Base-by-base conservation (phyloP, 768 basidiomycete genomes). In the Suillus placidus region DNA sequence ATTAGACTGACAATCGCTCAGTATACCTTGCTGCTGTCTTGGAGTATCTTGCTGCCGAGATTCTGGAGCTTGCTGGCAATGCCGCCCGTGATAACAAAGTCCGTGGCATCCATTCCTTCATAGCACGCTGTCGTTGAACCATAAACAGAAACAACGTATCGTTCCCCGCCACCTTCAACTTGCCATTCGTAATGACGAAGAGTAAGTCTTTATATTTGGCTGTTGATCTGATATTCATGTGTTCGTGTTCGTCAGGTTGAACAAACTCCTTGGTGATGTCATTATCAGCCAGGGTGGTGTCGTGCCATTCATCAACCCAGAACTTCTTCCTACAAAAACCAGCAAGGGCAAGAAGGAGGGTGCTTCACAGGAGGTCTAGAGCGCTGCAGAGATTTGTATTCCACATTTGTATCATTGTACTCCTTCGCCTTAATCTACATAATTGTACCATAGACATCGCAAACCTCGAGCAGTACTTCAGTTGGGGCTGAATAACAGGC, bases 1-100 rank as follows among this genome's bases (percentile, higher is more conserved):
- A 18, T 4, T 4, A 9, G n/a, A 20, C 63, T 67, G 6, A 74
- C 40, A 7, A 20, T 7, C 35, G 1, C 18, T 23, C 64, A 89
- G 93, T 93, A 60, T 94, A 93, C 78, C 86, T 93, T 65, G 88
- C 92, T 65, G 91, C 91, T 61, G 93, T 94, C 63, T 84, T 95
- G 34, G 94, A 95, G 78, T 95, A 95, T 77, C 85, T 95, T 43
- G 85, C 88, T 7, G 94, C 93, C 35, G 94, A 95, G 78, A 88
- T 95, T 72, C 85, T 94, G 61, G 93, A 95, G 77, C 82, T 94
- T 54, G 92, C 93, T 62, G 93, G 93, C 6, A 88, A 87, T 71
- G 86, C 88, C 42, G 91, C 92, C 58, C 85, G 88, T 66, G 90
- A 93, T 74, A 88, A 92, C 82, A 90, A 91, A 73, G 76, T 78